A percentile compares a stretch with the other conserved stretches of the same genome.
Evolutionary conservation across 2,329 filamentous ascomycete species (phyloP).

Genomic region (Cercospora nicotianae): DNA sequence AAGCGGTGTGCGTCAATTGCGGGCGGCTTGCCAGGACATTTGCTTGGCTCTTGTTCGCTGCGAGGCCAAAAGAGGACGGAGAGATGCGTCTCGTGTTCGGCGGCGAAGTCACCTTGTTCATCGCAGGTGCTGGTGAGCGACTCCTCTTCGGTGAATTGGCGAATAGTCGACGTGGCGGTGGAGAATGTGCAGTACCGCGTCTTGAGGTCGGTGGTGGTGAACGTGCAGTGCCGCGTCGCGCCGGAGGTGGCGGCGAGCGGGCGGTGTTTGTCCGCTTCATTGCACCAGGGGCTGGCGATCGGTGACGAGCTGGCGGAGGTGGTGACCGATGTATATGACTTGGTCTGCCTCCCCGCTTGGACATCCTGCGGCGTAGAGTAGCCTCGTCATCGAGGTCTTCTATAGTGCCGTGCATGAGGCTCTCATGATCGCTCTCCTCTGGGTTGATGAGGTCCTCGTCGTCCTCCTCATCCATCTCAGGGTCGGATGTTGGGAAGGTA

Average conservation of each 20-base stretch:
- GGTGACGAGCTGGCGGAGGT: constrained; percentile 31
- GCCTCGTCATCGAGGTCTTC: constrained; percentile 35
- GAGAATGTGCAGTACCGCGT: constrained; percentile 35
- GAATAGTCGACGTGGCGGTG: constrained; percentile 58
- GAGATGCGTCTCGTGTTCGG: constrained; percentile 58
- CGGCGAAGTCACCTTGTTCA: constrained; percentile 59
- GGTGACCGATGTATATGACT: constrained; percentile 38
- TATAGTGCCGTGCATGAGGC: constrained; percentile 64
- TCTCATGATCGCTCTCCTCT: constrained; percentile 61
- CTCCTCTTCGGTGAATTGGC: constrained; percentile 70
- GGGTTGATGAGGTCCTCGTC: constrained; percentile 60
- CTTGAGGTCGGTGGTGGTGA: constrained; percentile 21
- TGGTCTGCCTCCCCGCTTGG: constrained; percentile 29
- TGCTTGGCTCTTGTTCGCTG: constrained; percentile 46
- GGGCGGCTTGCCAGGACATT: constrained; percentile 60
- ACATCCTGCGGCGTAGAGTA: constrained; percentile 44
- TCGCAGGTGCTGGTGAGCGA: constrained; percentile 43
- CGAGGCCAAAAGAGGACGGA: constrained; percentile 43
- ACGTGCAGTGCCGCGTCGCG: constrained; percentile 21
- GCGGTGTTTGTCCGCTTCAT: constrained; percentile 51
- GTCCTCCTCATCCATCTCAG: constrained; percentile 77
- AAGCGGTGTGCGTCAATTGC: constrained; percentile 75
- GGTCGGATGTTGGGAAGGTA: constrained; percentile 92
- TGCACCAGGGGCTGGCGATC: constrained; percentile 42
- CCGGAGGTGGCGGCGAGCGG: constrained; percentile 34